phyloP scores from a whole-genome alignment of 352 stramenopile species.

The Phytophthora litchii region DNA sequence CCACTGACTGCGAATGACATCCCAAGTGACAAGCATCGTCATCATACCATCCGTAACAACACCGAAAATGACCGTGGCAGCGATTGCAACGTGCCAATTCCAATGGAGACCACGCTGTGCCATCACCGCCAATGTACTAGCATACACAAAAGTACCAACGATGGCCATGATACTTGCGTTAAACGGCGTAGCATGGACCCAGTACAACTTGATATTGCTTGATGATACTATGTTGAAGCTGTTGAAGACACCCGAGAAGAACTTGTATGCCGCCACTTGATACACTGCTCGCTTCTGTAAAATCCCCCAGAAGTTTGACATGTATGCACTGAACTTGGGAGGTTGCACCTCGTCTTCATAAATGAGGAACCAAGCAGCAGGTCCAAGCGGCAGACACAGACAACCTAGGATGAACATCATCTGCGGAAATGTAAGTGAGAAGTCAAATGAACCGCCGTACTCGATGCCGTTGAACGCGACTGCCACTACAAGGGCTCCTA shows the following conservation, averaged over 20 bases:
- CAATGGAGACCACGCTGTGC: constrained; percentile 47
- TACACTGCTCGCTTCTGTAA: constrained; percentile 61
- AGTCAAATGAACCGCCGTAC: constrained; percentile 58
- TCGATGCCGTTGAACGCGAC: constrained; percentile 53
- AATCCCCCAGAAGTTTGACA: constrained; percentile 48
- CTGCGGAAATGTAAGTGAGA: constrained; percentile 58
- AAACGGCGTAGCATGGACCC: constrained; percentile 58
- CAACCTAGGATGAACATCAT: constrained; percentile 51
- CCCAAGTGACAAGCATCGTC: constrained; percentile 56
- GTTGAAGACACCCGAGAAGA: constrained; percentile 64
- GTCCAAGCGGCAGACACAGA: constrained; percentile 34
- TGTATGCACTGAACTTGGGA: constrained; percentile 38
- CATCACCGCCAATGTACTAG: constrained; percentile 45
- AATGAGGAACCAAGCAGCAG: constrained; percentile 29
- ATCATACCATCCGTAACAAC: constrained; percentile 48
- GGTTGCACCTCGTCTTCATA: constrained; percentile 27
- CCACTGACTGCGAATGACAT: constrained; percentile 57
- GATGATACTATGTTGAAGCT: constrained; percentile 59
- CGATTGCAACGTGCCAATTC: constrained; percentile 61
- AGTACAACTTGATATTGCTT: constrained; percentile 55
- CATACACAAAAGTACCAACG: constrained; percentile 49
- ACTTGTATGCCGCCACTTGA: constrained; percentile 63
- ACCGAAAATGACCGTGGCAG: constrained; percentile 37
- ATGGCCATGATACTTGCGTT: constrained; percentile 60
- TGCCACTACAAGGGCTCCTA: constrained; percentile 45